A percentile compares a stretch with the other conserved stretches of the same genome.
Conservation (phyloP, 768 basidiomycete species). For the Calocybe gangraenosa region DNA sequence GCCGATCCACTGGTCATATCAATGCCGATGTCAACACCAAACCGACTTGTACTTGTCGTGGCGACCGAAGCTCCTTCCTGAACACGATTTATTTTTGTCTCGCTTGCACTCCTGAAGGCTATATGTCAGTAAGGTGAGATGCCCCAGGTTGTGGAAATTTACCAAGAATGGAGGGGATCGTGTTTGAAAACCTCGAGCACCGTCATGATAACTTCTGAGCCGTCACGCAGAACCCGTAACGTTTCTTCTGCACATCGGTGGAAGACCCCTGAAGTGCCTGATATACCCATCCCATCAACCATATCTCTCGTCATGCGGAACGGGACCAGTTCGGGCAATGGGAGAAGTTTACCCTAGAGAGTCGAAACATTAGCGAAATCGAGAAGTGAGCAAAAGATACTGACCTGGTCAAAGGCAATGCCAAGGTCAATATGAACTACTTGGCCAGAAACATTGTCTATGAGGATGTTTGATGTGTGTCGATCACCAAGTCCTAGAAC, state of each 20-base stretch:
- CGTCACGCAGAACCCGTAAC: slow-evolving; percentile 80
- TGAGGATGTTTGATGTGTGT: slow-evolving; percentile 87
- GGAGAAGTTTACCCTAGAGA: slow-evolving; percentile 70
- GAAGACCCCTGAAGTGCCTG: slow-evolving; percentile 92
- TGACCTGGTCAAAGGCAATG: slow-evolving; percentile 92
- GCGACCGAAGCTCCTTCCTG: slow-evolving; percentile 39
- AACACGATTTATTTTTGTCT: slow-evolving; percentile 63
- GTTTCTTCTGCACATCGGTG: slow-evolving; percentile 95
- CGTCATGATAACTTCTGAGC: slow-evolving; percentile 86
- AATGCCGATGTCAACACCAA: slow-evolving; percentile 47
- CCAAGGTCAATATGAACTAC: slow-evolving; percentile 95
- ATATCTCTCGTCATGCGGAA: slow-evolving; percentile 95
- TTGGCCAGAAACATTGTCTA: slow-evolving; percentile 81
- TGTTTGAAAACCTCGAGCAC: slow-evolving; percentile 96
- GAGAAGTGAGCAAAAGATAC: slow-evolving; percentile 10
- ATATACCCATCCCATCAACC: slow-evolving; percentile 89
- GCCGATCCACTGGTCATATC: slow-evolving; percentile 64
- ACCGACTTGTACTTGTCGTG: slow-evolving; percentile 22
- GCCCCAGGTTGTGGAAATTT: neutral
- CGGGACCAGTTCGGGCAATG: slow-evolving; percentile 83
- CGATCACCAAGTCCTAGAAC: slow-evolving; percentile 91
- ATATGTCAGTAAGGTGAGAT: neutral
- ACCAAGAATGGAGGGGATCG: slow-evolving; percentile 95
- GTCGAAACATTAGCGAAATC: slow-evolving; percentile 3
- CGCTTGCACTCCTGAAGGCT: slow-evolving; percentile 66